These are phyloP conservation scores for Brasilioporus rufonigricans DNA, from an alignment of 768 basidiomycete species.

Conservation along the genomic window DNA sequence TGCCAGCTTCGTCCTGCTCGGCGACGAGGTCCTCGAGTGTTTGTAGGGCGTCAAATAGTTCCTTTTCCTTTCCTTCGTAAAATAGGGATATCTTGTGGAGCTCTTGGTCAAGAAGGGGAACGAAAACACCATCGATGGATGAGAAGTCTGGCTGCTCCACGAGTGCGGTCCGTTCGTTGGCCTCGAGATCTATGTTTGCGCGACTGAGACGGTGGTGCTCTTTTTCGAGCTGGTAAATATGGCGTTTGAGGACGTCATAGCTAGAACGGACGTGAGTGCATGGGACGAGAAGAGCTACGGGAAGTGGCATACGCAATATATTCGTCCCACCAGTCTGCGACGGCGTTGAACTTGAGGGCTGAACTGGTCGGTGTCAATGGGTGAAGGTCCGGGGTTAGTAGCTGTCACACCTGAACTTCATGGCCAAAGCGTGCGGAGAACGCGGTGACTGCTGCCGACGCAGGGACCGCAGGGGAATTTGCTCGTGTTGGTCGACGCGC, in stretches of 20 bases:
- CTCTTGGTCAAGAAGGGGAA: constrained; percentile 77
- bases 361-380: constrained; percentile 44
- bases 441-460: not conserved
- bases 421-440: constrained; percentile 19
- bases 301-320: constrained; percentile 73
- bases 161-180: constrained; percentile 58
- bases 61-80: constrained; percentile 74
- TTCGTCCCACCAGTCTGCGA: constrained; percentile 90
- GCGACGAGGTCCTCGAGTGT: constrained; percentile 56
- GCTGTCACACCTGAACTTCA: constrained; percentile 36
- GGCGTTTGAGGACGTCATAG: constrained; percentile 84
- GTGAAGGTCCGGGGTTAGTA: not conserved
- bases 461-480: constrained; percentile 25
- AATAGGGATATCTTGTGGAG: constrained; percentile 77
- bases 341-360: constrained; percentile 87
- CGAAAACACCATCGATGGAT: constrained; percentile 59
- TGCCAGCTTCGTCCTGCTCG: constrained; percentile 59
- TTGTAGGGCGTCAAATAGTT: constrained; percentile 59
- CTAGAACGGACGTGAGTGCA: constrained; percentile 33
- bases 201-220: constrained; percentile 51
- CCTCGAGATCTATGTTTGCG: constrained; percentile 56
- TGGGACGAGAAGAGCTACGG: not conserved
- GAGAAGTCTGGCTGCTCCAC: constrained; percentile 39
- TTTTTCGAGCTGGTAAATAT: constrained; percentile 84
- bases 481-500: constrained; percentile 15